Evolutionary conservation across 345 rosid species (phyloP), one percentile per base, ranked within the genome.

Genomic region (Eucalyptus tenuipes): DNA sequence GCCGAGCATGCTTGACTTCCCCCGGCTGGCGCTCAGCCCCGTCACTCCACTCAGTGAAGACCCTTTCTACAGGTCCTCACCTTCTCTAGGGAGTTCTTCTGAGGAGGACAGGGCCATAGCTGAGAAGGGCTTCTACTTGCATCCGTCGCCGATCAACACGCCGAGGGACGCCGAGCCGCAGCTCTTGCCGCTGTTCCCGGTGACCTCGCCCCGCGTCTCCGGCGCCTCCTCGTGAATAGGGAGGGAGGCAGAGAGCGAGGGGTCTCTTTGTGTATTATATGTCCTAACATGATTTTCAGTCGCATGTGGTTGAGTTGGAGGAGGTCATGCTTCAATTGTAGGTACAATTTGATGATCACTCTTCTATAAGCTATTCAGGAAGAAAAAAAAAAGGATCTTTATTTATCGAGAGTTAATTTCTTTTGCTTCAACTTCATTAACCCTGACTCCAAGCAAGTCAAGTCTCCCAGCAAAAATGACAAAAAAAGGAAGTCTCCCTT

Each of bases 81-180:
- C 98, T 40, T 92, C 94, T 55, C 75, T 94, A 8, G 94, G 95
- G 47, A 94, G 86, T 49, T 88, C 89, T 9, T 95, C 96, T 47
- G 99, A 95, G 91, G 99, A 98, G 93, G 98, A 97, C 86, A 95
- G 91, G 92, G 97, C 95, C 7, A 98, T 98, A 85, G 96, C 98
- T 5, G 98, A 95, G 89, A 97, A 93, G 82, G 99, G 99, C 1
- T 98, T 94, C 90, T 98, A 94, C 92, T 87, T 98, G 71, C 99
- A 98, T 88, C 97, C 93, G 44, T 97, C 99, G 16, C 99, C 99
- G n/a, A 92, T 95, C 85, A 93, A 97, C 45, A 97, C 99, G 20
- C 99, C 99, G 3, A 91, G 98, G 90, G 99, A 94, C 45, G 89
- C 96, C 20, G 99, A 98, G 96, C 99, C 99, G 9, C 98, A 96